These are phyloP conservation scores for Thymus quinquecostatus DNA, from an alignment of 257 asterid genomes.

Conservation along the genomic window DNA sequence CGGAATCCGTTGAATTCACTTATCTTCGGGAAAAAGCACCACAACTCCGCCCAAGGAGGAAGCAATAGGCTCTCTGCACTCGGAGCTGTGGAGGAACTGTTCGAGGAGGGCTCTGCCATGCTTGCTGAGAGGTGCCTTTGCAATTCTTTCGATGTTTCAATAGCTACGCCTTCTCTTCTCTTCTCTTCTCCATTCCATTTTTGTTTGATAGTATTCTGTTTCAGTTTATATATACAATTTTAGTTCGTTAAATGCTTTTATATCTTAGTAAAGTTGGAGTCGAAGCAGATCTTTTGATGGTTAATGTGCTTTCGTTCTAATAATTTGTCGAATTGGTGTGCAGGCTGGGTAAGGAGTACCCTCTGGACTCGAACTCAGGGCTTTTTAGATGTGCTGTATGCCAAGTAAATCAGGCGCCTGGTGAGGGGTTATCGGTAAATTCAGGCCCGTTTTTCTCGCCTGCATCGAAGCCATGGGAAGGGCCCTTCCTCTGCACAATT, in stretches of 20 bases:
- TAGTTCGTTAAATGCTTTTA: too few relatives aligned
- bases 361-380: conserved; percentile 72
- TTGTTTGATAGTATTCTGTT: not conserved
- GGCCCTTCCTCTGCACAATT: conserved; percentile 90
- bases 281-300: too few relatives aligned
- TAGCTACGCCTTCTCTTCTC: not conserved
- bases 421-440: conserved; percentile 81
- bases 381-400: conserved; percentile 90
- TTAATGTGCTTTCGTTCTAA: too few relatives aligned
- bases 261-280: too few relatives aligned
- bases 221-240: too few relatives aligned
- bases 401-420: conserved; percentile 78
- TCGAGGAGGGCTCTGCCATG: conserved; percentile 99
- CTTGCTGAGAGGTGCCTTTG: conserved; percentile 85
- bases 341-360: conserved; percentile 93
- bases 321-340: conserved; percentile 8
- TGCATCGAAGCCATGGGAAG: conserved; percentile 90
- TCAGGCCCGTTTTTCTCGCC: conserved; percentile 84
- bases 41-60: conserved; percentile 59
- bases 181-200: not conserved
- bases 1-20: conserved; percentile 66
- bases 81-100: conserved; percentile 92
- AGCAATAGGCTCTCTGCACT: conserved; percentile 79
- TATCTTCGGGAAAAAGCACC: conserved; percentile 58
- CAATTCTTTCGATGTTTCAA: not conserved